Evolutionary conservation across 1,139 yeast species (phyloP), one percentile per base, ranked within the genome.

Genomic region (Pichia sp.): DNA sequence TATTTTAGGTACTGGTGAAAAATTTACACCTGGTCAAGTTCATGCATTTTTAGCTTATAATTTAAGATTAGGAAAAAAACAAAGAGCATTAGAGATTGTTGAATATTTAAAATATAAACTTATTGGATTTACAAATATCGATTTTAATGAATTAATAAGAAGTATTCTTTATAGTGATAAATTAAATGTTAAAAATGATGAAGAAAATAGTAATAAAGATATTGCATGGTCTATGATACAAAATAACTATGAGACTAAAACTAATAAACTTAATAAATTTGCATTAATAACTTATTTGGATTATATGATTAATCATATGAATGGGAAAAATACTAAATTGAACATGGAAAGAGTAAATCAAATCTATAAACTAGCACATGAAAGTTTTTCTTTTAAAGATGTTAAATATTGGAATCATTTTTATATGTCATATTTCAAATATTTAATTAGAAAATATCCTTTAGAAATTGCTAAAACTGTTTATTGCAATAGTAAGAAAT

Each of bases 21-120:
- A 54, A 30, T 52, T 50, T 35, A 48, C 62, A 4, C 43, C 52
- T 6, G 50, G 47, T 6, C 55, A 63, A 57, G 47, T 72, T 10
- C 58, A 66, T 2, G 60, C 70, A 1, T 49, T 74, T 28, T 50
- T 74, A 15, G 50, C 62, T 22, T 55, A 70, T 42, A 69, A 70
- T 43, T 50, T 72, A 31, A 50, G 55, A 11, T 59, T 67, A 31
- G 62, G 65, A 5, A 72, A 72, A 33, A 59, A 63, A 18, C 54
- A 54, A 6, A 69, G 72, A 32, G 70, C 68, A 1, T 65, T 69
- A 37, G 63, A 61, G 38, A 62, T 71, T 5, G 39, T 58, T 10
- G 42, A 47, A 5, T 56, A 51, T 38, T 50, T 57, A 9, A 49
- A 47, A 26, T 46, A 49, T 11, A 47, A 54, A 29, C 38, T 55